These are phyloP conservation scores for Arachis monticola DNA, from an alignment of 331 rosid species.

Conservation along the genomic window DNA sequence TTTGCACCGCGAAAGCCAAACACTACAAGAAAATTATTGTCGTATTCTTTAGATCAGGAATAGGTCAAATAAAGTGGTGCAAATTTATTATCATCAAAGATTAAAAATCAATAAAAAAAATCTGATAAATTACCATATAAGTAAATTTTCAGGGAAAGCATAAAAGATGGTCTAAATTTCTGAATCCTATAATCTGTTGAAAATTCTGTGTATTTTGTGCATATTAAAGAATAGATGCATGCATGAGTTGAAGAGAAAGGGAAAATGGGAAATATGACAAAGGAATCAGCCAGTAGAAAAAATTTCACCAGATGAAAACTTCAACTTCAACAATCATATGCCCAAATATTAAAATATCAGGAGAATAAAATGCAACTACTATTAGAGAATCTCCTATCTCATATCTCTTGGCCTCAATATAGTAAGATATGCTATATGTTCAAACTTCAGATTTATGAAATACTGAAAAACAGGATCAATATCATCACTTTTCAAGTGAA, in stretches of 20 bases:
- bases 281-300: conserved; percentile 10
- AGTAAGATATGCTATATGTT: background rate
- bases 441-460: conserved; percentile 5
- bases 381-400: conserved; percentile 6
- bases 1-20: conserved; percentile 82
- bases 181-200: background rate
- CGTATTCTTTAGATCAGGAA: conserved; percentile 12
- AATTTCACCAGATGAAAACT: conserved; percentile 4
- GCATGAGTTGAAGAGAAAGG: background rate
- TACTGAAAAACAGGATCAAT: conserved; percentile 11
- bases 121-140: background rate
- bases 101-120: conserved; percentile 5
- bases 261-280: conserved; percentile 2
- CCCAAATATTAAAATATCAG: conserved; percentile 3
- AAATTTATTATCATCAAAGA: conserved; percentile 1
- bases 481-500: conserved; percentile 20
- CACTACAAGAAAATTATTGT: conserved; percentile 59
- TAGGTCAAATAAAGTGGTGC: conserved; percentile 19
- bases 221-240: background rate
- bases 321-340: conserved; percentile 11
- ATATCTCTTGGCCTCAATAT: background rate
- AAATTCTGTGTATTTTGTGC: background rate
- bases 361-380: background rate
- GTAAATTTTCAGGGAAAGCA: background rate
- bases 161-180: background rate